Evolutionary conservation across 768 basidiomycete genomes (phyloP), one percentile per base, ranked within the genome.

Genomic region (Kondoa malvinella): DNA sequence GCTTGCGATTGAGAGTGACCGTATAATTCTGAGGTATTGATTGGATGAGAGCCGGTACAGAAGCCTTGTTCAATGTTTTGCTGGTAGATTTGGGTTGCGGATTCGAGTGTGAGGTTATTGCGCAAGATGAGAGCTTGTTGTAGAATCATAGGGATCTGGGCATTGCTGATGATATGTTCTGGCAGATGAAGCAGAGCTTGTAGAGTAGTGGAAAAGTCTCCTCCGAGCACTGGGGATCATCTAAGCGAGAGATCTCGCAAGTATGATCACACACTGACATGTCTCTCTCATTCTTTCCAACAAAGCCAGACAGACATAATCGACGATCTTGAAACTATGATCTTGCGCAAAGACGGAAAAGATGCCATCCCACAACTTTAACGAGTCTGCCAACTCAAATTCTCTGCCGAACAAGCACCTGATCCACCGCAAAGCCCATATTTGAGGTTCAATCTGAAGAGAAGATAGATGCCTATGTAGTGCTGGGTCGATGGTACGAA

Each of bases 341-440:
- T 91, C 89, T 69, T 85, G 86, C 0, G 94, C 89, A 76, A 99
- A 94, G 4, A 97, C 76, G 0, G 94, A 89, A 76, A 99, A 94
- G 8, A 97, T 76, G 0, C 87, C 91, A 76, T 99, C 95, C 95
- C 95, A 97, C n/a, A 99, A 75, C 33, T 83, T 80, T 84, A 99
- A 66, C 0, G 88, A 83, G 69, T 89, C 86, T 1, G 79, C 73
- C 80, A 96, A 83, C 56, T 80, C 82, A 72, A 97, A 87, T 77
- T 99, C 95, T 60, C 95, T 82, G 2, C 92, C 92, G 77, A 96
- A 97, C 3, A 99, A 80, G 21, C 97, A 79, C 34, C 95, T 83
- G 12, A 97, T 80, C 92, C 92, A 97, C 32, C 95, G 92, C 87
- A 97, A 92, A 67, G 89, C 91, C 78, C 91, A 99, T 25, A 97